Evolutionary conservation across 1,284 basidiomycete species (phyloP), one percentile per base, ranked within the genome.

Genomic region (Cronartium ribicola): DNA sequence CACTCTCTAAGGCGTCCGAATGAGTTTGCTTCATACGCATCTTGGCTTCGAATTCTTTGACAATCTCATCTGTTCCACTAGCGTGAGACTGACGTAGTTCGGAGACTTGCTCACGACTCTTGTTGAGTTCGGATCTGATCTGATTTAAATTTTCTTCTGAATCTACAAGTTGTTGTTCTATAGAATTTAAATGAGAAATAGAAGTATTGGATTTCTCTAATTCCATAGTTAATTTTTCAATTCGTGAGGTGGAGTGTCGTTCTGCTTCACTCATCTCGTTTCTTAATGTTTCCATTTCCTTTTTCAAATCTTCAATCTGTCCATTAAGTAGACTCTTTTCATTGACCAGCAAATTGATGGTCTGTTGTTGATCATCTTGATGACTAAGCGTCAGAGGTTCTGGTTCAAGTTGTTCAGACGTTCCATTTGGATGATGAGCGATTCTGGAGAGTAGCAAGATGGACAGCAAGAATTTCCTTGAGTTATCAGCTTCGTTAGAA

Each of bases 1-100:
- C 70, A 29, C 70, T 73, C 13, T 73, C 70, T 36, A 73, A 39
- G 4, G 63, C 62, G 39, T 73, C 70, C 4, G 70, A 73, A 40
- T 73, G 62, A 59, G 64, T 22, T 41, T 73, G 70, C 51, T 73
- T 73, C 70, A 73, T 73, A 20, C 70, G 64, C 41, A 73, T 55
- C 36, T 73, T 73, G 44, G 40, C 60, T 65, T 73, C 63, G 44
- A 59, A 60, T 41, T 73, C 70, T 57, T 65, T 48, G 66, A 65
- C 59, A 39, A 73, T 66, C 20, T 73, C 70, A 66, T 73, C 70
- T 55, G 59, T 66, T 22, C 63, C 41, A 41, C 29, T 73, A 20
- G 57, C 51, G 44, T 66, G 64, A 2, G 64, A 64, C 48, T 73
- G 62, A 46, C 55, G 64, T 43, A 73, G 65, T 43, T 59, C 55